A percentile compares a stretch with the other conserved stretches of the same genome.
Conservation (phyloP, 306 rosid species). For the Oemleria cerasiformis region DNA sequence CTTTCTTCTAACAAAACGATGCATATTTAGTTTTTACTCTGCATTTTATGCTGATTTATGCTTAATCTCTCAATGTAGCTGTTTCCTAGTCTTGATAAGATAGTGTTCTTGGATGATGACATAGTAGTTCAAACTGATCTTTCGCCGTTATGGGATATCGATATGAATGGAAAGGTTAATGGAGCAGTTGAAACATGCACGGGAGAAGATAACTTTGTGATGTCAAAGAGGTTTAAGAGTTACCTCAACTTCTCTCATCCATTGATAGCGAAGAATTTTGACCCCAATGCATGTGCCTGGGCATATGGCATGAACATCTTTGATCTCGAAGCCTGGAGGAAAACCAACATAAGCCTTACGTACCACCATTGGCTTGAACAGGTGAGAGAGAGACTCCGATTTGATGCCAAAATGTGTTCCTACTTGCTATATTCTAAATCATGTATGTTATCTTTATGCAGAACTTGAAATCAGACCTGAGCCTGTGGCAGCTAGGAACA, state of each 20-base stretch:
- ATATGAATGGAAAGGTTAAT: constrained; percentile 87
- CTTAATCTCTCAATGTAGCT: constrained; percentile 47
- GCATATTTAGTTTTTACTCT: neutral
- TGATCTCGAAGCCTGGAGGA: constrained; percentile 95
- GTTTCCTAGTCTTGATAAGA: constrained; percentile 89
- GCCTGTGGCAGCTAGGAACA: constrained; percentile 98
- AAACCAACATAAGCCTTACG: constrained; percentile 81
- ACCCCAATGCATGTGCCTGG: constrained; percentile 91
- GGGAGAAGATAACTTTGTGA: constrained; percentile 94
- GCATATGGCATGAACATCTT: constrained; percentile 99
- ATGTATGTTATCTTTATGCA: constrained; percentile 31
- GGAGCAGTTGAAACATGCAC: constrained; percentile 96
- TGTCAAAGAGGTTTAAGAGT: constrained; percentile 88
- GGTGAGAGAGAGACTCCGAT: constrained; percentile 28
- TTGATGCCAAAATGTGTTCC: neutral
- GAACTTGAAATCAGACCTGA: constrained; percentile 96
- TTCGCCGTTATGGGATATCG: constrained; percentile 95
- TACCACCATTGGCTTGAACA: constrained; percentile 90
- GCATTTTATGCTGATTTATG: constrained; percentile 3
- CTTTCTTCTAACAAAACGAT: too few species aligned
- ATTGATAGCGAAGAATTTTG: constrained; percentile 51
- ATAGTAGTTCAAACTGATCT: constrained; percentile 96
- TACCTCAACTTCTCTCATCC: constrained; percentile 99
- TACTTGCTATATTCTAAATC: neutral
- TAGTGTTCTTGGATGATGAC: constrained; percentile 94